Evolutionary conservation across 1,139 yeast genomes (phyloP), one percentile per base, ranked within the genome.

Genomic region (Candida sp.): DNA sequence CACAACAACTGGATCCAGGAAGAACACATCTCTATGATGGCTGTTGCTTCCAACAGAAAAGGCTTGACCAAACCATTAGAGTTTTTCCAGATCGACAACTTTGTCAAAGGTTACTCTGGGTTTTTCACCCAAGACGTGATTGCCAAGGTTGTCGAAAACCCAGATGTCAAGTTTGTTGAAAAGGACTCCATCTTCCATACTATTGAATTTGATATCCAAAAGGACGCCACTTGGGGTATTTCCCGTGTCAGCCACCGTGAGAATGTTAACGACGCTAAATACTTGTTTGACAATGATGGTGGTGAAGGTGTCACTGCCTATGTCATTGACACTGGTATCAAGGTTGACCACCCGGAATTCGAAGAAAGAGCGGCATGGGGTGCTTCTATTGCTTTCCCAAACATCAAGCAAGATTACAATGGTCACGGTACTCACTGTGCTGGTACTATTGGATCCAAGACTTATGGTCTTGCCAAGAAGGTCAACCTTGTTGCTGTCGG

Each of bases 301-400:
- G 98, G 98, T 62, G 83, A 85, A 63, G 98, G 97, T 67, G 97
- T 93, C 53, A 91, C 96, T 43, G 85, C 97, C n/a, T 87, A 85
- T 63, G 88, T 93, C 54, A 87, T 93, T 63, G 98, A 93, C 74
- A 93, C 98, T 44, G 98, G 98, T 75, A 81, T 93, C 69, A 88
- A 89, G 65, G 78, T 88, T 50, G 77, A 81, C 54, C 98, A 92
- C 72, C 81, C 76, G 50, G 96, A 92, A 65, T 92, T 93, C 65
- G 93, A 80, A 51, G 97, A 97, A 55, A 88, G 99, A 72, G 99
- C 98, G 56, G 66, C 63, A 45, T 93, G 98, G 98, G 98, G 98
- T 63, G 83, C 86, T 63, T 92, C 98, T 44, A 80, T 94, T 59
- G 97, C 98, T 50, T 66, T 72, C 44, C 94, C 91, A 60, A 97